Conservation (phyloP, 2,329 filamentous ascomycete genomes). For the Pseudocercospora pini-densiflorae region DNA sequence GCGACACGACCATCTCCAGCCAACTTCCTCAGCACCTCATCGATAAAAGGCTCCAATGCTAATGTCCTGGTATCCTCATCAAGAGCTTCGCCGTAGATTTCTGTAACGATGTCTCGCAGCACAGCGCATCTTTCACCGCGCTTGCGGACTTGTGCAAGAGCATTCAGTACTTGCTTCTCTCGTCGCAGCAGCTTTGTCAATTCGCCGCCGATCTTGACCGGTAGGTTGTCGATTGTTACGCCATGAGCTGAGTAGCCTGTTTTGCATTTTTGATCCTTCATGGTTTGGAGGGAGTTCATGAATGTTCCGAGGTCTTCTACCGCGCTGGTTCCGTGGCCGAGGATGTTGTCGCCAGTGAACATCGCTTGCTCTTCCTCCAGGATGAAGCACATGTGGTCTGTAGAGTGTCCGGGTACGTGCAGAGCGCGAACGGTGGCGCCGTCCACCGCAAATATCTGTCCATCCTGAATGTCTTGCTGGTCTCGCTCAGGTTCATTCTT, state of each 20-base stretch:
- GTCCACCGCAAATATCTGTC: slow-evolving; percentile 45
- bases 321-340: slow-evolving; percentile 46
- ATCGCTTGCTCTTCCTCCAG: slow-evolving; percentile 44
- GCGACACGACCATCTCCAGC: slow-evolving; percentile 38
- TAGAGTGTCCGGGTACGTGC: slow-evolving; percentile 39
- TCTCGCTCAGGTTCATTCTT: slow-evolving; percentile 41
- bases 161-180: slow-evolving; percentile 46
- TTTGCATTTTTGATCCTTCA: slow-evolving; percentile 43
- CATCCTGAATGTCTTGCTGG: slow-evolving; percentile 44
- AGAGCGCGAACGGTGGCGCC: slow-evolving; percentile 48
- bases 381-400: slow-evolving; percentile 44
- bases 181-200: slow-evolving; percentile 46
- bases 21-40: slow-evolving; percentile 68
- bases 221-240: slow-evolving; percentile 44
- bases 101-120: slow-evolving; percentile 48
- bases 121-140: slow-evolving; percentile 43
- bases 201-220: slow-evolving; percentile 45
- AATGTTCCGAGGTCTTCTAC: slow-evolving; percentile 47
- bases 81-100: slow-evolving; percentile 48
- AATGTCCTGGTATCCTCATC: slow-evolving; percentile 50
- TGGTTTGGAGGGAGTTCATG: slow-evolving; percentile 43
- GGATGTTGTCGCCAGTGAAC: slow-evolving; percentile 46
- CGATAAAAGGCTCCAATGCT: slow-evolving; percentile 80
- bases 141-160: slow-evolving; percentile 35
- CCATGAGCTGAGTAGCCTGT: slow-evolving; percentile 55